Base-by-base conservation (phyloP, 495 filamentous ascomycete species). In the Trichoderma erinaceum region DNA sequence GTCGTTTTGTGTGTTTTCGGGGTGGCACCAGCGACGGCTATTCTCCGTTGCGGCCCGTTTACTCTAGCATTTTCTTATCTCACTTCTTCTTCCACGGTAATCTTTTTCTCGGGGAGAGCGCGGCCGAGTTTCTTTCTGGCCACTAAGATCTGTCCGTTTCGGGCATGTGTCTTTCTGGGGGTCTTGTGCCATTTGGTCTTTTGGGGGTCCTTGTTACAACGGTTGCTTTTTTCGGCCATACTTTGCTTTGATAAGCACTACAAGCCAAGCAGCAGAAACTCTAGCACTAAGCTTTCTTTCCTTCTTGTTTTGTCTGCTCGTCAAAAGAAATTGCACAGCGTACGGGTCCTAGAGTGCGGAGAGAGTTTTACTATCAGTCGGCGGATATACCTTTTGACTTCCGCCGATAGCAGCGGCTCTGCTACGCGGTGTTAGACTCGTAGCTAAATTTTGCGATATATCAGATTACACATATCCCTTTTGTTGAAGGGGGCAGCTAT, bases 11-110 rank as follows among this genome's bases (percentile, higher is more conserved):
- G 29, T 29, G 29, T 38, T 38, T 38, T 38, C 7, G 35, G 5
- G 35, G 35, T 10, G 35, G 35, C 35, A 38, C 35, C 35, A 6
- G 35, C 8, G 35, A 61, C 56, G 56, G 56, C 27, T 61, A 61
- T 61, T 32, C 56, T 61, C 56, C 56, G 56, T 61, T 25, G 56
- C 56, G 56, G 56, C 23, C 56, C 56, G 56, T 61, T 61, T 61
- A 3, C 56, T 27, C 21, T 29, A 8, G 2, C 48, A 52, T 52
- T 48, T 48, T n/a, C 56, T 61, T 21, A 61, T 29, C 56, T 61
- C 16, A 29, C 56, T 27, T 61, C 23, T 8, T 4, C 52, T 27
- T 23, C 35, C 35, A 15, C 3, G 25, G 56, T 13, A 27, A 61
- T 32, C 56, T 13, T 58, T 23, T 10, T 13, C 21, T 61, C 23